phyloP scores from a whole-genome alignment of 2,329 filamentous ascomycete species.

The Trichoderma sp. region DNA sequence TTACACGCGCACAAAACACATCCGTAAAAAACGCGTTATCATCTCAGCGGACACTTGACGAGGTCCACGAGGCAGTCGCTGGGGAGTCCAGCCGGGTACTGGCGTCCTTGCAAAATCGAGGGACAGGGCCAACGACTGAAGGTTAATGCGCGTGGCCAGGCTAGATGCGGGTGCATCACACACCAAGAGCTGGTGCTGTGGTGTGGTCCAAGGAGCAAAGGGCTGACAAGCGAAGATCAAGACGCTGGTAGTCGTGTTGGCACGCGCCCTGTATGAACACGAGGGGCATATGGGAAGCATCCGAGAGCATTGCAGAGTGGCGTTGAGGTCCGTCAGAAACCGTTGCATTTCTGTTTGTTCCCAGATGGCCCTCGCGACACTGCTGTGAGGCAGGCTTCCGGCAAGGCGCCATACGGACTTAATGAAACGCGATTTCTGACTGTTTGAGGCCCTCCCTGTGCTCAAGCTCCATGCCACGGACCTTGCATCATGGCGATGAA shows the following conservation, averaged over 20 bases:
- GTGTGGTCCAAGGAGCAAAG: constrained; percentile 47
- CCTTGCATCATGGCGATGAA: constrained; percentile 22
- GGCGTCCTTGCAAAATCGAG: constrained; percentile 52
- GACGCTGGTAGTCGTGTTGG: neutral
- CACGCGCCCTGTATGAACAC: neutral
- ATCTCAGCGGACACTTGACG: constrained; percentile 53
- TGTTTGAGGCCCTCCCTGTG: constrained; percentile 52
- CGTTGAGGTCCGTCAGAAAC: constrained; percentile 39
- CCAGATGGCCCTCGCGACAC: constrained; percentile 45
- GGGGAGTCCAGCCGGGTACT: constrained; percentile 43
- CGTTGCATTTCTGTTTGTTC: constrained; percentile 51
- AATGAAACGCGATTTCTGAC: constrained; percentile 47
- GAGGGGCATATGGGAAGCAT: constrained; percentile 40
- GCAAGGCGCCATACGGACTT: constrained; percentile 44
- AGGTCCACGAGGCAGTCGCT: constrained; percentile 49
- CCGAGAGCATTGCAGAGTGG: constrained; percentile 49
- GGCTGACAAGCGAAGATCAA: constrained; percentile 32
- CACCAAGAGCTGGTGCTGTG: constrained; percentile 46
- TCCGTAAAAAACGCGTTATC: constrained; percentile 87
- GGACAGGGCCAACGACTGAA: constrained; percentile 48
- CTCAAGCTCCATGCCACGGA: constrained; percentile 46
- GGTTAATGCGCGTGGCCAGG: constrained; percentile 62
- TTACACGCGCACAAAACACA: constrained; percentile 85
- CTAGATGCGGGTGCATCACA: constrained; percentile 51
- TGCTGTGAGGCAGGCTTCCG: constrained; percentile 46